Conservation (phyloP, 164 flowering plant species). For the Sextonia rubra region DNA sequence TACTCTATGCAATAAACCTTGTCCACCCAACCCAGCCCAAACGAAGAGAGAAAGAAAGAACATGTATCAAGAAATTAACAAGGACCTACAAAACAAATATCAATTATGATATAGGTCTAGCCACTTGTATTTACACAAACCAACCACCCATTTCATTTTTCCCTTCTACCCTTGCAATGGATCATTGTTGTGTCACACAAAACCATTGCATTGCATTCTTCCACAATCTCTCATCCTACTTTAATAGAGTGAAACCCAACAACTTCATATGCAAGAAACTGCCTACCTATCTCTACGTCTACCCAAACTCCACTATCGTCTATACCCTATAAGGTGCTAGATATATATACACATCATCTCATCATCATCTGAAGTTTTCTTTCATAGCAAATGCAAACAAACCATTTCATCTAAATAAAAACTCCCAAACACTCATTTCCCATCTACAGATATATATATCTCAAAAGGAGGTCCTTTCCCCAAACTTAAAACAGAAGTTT, state of each 20-base stretch:
- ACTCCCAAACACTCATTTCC: no score
- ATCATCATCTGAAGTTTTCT: no score
- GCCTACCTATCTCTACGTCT: no score
- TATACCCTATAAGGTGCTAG: no score
- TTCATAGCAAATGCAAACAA: no score
- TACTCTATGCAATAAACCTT: not conserved
- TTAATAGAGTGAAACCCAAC: not conserved
- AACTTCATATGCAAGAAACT: no score
- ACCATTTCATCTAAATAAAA: no score
- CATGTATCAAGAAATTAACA: not conserved
- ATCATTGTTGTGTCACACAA: not conserved
- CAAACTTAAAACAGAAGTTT: no score
- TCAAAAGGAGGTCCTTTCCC: no score
- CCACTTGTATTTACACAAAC: constrained; percentile 3
- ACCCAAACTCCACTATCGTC: no score
- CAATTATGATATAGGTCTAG: constrained; percentile 1
- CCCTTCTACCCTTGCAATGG: not conserved
- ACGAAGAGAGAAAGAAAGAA: not conserved
- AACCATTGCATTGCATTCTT: not conserved
- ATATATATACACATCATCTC: no score
- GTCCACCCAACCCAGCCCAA: not conserved
- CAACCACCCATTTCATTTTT: not conserved
- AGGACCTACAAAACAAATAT: not conserved
- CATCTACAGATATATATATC: no score
- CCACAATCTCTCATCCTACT: not conserved